Conservation (phyloP, 2,329 filamentous ascomycete genomes). For the Sporothrix schenckii region DNA sequence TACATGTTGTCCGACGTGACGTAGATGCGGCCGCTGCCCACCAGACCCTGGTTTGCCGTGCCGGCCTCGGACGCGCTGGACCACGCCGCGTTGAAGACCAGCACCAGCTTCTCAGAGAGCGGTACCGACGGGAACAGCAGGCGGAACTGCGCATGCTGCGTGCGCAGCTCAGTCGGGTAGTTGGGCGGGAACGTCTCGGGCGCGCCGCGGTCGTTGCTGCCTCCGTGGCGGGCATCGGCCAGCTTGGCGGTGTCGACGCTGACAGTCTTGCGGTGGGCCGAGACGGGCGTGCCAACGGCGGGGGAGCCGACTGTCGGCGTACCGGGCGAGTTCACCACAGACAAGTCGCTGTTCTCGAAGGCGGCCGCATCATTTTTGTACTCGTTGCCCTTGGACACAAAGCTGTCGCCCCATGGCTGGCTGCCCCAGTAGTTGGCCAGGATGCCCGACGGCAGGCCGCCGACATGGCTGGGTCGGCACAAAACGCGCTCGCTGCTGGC, state of each 20-base stretch:
- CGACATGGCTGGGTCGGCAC: conserved; percentile 61
- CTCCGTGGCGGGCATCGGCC: conserved; percentile 33
- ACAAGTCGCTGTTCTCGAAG: conserved; percentile 38
- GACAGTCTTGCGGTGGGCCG: conserved; percentile 50
- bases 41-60: conserved; percentile 57
- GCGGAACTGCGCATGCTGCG: conserved; percentile 91
- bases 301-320: conserved; percentile 34
- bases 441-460: conserved; percentile 78
- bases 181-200: conserved; percentile 68
- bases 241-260: conserved; percentile 48
- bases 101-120: conserved; percentile 76
- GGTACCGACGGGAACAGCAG: conserved; percentile 84
- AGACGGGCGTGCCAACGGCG: conserved; percentile 37
- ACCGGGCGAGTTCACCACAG: conserved; percentile 33
- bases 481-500: conserved; percentile 76
- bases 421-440: conserved; percentile 95
- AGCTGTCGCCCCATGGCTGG: conserved; percentile 66
- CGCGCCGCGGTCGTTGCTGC: conserved; percentile 42
- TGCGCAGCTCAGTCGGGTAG: conserved; percentile 80
- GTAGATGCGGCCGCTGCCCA: conserved; percentile 74
- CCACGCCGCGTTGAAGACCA: conserved; percentile 95
- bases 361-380: conserved; percentile 33
- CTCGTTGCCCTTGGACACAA: conserved; percentile 29
- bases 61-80: conserved; percentile 53
- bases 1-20: conserved; percentile 86